These are phyloP conservation scores for Paracorniculantispora psalliotae DNA, from an alignment of 2,329 filamentous ascomycete species.

Conservation along the genomic window DNA sequence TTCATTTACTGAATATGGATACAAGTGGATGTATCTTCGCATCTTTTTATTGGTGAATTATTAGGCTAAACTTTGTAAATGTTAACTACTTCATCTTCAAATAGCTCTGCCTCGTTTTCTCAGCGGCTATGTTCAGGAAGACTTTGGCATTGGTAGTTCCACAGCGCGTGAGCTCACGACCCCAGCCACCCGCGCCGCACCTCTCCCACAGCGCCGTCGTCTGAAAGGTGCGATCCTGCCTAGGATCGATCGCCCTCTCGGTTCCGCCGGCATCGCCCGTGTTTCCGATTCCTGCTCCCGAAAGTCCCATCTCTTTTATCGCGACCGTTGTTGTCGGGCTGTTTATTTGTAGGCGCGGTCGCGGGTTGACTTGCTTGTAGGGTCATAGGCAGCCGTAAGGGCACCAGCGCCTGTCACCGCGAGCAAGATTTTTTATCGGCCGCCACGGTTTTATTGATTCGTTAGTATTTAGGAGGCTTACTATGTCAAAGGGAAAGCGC, in stretches of 20 bases:
- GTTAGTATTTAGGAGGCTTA: too few species aligned
- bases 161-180: constrained; percentile 24
- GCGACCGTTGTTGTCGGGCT: not conserved
- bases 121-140: too few species aligned
- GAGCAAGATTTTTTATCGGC: not conserved
- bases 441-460: not conserved
- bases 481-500: too few species aligned
- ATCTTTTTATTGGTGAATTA: too few species aligned
- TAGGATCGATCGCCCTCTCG: constrained; percentile 6
- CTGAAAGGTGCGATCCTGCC: constrained; percentile 16
- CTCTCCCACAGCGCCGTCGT: constrained; percentile 25
- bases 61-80: too few species aligned
- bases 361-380: not conserved
- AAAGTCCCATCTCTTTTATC: not conserved
- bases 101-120: too few species aligned
- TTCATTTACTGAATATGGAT: too few species aligned
- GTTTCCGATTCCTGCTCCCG: not conserved
- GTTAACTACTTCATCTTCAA: too few species aligned
- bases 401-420: constrained; percentile 1
- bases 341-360: not conserved
- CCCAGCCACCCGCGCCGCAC: constrained; percentile 27
- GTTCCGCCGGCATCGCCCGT: not conserved
- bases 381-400: not conserved
- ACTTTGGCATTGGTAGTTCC: constrained; percentile 16
- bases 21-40: too few species aligned